Conservation (phyloP, 2,329 filamentous ascomycete species). For the Alternaria consortialis region DNA sequence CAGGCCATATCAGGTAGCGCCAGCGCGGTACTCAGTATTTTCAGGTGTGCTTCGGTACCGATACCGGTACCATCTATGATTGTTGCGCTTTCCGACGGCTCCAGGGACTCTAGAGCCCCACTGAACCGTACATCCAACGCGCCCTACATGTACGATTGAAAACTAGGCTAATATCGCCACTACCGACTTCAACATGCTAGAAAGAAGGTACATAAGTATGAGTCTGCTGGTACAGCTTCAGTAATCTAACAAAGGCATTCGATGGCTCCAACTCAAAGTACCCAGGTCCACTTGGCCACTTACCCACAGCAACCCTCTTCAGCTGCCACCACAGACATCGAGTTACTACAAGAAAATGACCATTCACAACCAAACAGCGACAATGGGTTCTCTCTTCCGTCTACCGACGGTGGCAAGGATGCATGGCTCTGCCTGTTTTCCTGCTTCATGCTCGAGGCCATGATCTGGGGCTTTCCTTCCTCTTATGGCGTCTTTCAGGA, state of each 20-base stretch:
- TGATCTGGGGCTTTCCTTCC: conserved; percentile 53
- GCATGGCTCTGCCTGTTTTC: conserved; percentile 41
- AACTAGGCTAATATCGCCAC: conserved; percentile 2
- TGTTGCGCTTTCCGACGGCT: conserved; percentile 14
- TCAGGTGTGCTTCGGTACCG: not conserved
- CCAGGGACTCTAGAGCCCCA: conserved; percentile 6
- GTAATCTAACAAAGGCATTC: not conserved
- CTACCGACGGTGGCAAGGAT: conserved; percentile 42
- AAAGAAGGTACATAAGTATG: not conserved
- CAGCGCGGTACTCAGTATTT: not conserved
- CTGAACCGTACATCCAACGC: conserved; percentile 16
- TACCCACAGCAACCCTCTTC: conserved; percentile 23
- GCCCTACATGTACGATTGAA: conserved; percentile 30
- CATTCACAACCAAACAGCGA: conserved; percentile 30
- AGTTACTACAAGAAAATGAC: conserved; percentile 22
- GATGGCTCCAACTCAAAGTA: conserved; percentile 30
- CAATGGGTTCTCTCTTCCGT: conserved; percentile 34
- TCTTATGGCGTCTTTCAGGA: conserved; percentile 48
- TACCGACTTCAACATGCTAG: not conserved
- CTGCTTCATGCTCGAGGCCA: conserved; percentile 63
- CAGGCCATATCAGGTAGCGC: no score
- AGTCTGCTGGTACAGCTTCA: not conserved
- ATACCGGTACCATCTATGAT: not conserved
- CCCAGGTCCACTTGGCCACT: conserved; percentile 22
- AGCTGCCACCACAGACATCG: conserved; percentile 21